Conservation (phyloP, 306 rosid genomes). For the Dryas alaskensis region DNA sequence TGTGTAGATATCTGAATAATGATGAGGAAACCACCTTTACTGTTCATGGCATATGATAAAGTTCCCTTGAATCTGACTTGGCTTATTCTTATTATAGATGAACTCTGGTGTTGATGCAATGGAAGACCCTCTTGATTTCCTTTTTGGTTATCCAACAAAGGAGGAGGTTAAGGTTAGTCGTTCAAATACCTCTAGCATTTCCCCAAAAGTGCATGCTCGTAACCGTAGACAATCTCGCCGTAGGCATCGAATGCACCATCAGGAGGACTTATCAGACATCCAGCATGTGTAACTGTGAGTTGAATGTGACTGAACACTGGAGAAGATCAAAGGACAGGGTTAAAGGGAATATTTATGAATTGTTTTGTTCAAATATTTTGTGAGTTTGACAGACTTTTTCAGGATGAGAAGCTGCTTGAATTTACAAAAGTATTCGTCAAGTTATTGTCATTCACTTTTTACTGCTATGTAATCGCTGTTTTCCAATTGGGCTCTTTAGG, state of each 20-base stretch:
- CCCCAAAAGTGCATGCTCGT: slow-evolving; percentile 38
- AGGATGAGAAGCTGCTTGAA: not conserved
- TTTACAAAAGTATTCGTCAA: not conserved
- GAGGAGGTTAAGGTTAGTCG: slow-evolving; percentile 50
- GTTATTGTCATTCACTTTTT: not conserved
- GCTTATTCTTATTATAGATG: slow-evolving; percentile 31
- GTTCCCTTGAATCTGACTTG: not conserved
- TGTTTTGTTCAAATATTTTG: not conserved
- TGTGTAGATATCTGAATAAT: not conserved
- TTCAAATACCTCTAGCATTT: slow-evolving; percentile 34
- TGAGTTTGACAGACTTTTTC: not conserved
- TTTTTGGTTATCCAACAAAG: slow-evolving; percentile 50
- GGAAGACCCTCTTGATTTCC: slow-evolving; percentile 62
- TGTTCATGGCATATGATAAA: not conserved
- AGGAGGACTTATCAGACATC: slow-evolving; percentile 29
- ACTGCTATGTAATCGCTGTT: not conserved
- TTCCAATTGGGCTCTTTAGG: not conserved
- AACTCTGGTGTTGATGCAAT: slow-evolving; percentile 33
- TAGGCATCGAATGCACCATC: slow-evolving; percentile 53
- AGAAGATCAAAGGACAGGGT: not conserved
- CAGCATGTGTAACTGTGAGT: slow-evolving; percentile 23
- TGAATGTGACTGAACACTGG: slow-evolving; percentile 18
- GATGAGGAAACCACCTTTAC: not conserved
- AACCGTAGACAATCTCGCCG: slow-evolving; percentile 60
- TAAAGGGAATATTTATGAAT: not conserved